These are phyloP conservation scores for Aureobasidium sp. DNA, from an alignment of 2,329 filamentous ascomycete species.

Conservation along the genomic window DNA sequence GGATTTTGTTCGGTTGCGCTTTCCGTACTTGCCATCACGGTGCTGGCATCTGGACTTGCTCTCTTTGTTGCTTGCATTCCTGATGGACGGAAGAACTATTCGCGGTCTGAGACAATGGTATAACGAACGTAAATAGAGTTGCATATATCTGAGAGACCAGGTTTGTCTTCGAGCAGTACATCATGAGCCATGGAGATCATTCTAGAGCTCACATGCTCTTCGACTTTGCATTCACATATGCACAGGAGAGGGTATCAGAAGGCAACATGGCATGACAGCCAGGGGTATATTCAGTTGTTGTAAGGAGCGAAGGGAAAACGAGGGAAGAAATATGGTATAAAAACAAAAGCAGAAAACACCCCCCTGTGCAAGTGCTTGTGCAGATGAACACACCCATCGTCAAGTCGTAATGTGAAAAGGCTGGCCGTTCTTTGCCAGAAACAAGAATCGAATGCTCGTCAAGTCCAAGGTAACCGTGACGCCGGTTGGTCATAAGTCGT, in stretches of 20 bases:
- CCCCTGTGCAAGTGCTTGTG: slow-evolving; percentile 9
- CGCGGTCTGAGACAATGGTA: too few species aligned
- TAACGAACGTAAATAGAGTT: neutral
- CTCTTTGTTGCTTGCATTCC: neutral
- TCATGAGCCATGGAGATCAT: neutral
- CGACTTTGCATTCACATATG: neutral
- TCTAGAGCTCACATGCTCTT: neutral
- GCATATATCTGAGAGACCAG: neutral
- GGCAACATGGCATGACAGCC: slow-evolving; percentile 8
- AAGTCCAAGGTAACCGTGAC: neutral
- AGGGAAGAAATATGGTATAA: slow-evolving; percentile 2
- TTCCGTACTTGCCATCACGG: neutral
- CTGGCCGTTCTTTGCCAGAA: neutral
- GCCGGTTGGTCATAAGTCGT: slow-evolving; percentile 10
- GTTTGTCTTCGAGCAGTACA: neutral
- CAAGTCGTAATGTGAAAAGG: slow-evolving; percentile 1
- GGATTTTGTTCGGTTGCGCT: slow-evolving; percentile 15
- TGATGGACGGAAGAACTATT: neutral
- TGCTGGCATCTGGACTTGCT: neutral
- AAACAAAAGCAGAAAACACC: slow-evolving; percentile 1
- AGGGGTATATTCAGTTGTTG: slow-evolving; percentile 19
- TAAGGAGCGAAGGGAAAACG: slow-evolving; percentile 12
- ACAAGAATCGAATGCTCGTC: neutral
- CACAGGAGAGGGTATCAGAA: neutral
- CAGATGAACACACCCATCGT: neutral